Conservation (phyloP, 192 early-diverging fungal species). For the Obelidium mucronatum region DNA sequence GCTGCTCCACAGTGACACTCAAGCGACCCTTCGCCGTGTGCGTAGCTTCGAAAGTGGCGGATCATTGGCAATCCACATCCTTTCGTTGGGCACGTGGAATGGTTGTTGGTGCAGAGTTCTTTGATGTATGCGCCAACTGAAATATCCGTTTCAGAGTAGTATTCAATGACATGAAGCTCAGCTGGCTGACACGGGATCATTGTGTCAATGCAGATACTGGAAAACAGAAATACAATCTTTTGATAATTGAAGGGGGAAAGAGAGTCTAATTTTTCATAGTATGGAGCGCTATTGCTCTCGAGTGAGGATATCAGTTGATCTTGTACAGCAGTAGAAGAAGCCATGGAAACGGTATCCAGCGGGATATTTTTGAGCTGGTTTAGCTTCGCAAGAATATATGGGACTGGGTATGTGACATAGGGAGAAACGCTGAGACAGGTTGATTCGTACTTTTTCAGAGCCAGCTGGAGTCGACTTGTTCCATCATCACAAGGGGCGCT, state of each 20-base stretch:
- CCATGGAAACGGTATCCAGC: background rate
- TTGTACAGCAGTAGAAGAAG: background rate
- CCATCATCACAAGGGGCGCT: too few relatives aligned
- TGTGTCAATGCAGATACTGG: conserved; percentile 68
- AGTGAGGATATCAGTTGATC: conserved; percentile 35
- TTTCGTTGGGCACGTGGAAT: conserved; percentile 68
- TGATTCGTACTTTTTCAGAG: conserved; percentile 67
- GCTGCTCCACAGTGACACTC: conserved; percentile 74
- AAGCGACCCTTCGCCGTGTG: conserved; percentile 82
- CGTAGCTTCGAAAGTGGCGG: conserved; percentile 86
- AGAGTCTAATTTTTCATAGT: conserved; percentile 62
- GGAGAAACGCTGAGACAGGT: conserved; percentile 89
- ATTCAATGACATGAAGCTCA: conserved; percentile 79
- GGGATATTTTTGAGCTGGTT: conserved; percentile 10
- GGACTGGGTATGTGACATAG: conserved; percentile 83
- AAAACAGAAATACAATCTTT: conserved; percentile 77
- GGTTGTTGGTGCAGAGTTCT: conserved; percentile 77
- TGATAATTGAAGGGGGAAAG: conserved; percentile 78
- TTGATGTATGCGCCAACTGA: conserved; percentile 90
- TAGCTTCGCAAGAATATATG: conserved; percentile 73
- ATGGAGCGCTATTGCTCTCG: conserved; percentile 49
- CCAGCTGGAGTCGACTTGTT: conserved; percentile 31
- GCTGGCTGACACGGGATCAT: conserved; percentile 67
- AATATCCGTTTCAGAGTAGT: conserved; percentile 83
- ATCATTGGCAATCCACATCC: conserved; percentile 81